phyloP scores from a whole-genome alignment of 306 rosid genomes.

The Ammopiptanthus mongolicus region DNA sequence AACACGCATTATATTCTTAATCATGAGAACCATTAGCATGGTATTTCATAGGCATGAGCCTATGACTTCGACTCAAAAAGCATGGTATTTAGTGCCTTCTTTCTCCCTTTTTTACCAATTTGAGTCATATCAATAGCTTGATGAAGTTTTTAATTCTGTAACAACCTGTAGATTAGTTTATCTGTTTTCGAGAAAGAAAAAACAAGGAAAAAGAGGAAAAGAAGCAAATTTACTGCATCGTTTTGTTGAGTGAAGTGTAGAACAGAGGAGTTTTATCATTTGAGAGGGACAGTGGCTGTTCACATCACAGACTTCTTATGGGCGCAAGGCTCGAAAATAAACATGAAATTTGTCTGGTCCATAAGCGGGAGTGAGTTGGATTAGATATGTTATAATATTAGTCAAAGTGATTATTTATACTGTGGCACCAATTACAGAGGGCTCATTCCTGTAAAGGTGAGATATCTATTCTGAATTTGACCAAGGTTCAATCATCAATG shows the following conservation, averaged over 20 bases:
- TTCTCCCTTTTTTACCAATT: background rate
- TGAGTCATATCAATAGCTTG: background rate
- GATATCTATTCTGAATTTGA: background rate
- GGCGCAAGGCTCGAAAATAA: slow-evolving; percentile 16
- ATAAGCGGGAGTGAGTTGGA: background rate
- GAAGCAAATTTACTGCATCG: background rate
- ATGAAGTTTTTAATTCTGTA: background rate
- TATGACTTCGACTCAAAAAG: slow-evolving; percentile 17
- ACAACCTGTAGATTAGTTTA: background rate
- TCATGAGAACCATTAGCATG: background rate
- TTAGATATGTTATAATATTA: background rate
- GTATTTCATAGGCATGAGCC: background rate
- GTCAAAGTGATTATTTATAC: background rate
- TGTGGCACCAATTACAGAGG: background rate
- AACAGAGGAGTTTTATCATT: background rate
- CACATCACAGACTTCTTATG: background rate
- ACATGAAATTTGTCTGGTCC: background rate
- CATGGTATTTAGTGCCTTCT: slow-evolving; percentile 6
- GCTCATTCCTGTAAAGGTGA: background rate
- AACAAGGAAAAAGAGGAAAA: background rate
- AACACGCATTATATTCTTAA: background rate
- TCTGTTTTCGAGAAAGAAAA: background rate
- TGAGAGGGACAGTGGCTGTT: slow-evolving; percentile 1
- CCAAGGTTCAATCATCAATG: background rate
- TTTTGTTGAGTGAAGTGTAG: background rate